Base-by-base conservation (phyloP, 306 rosid genomes). In the Rubus idaeus region DNA sequence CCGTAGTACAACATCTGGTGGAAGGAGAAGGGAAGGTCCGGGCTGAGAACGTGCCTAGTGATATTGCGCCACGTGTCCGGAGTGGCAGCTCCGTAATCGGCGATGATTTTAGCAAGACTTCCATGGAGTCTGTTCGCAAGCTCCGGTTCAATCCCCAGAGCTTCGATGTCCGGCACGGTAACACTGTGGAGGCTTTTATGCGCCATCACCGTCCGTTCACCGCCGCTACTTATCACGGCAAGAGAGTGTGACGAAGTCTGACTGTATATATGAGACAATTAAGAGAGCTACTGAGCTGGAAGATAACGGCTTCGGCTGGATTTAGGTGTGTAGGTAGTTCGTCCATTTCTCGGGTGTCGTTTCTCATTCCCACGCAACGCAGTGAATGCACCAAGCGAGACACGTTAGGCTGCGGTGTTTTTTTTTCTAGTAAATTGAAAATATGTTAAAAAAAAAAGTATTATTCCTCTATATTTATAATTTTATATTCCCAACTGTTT, bases 1-100 rank as follows among this genome's bases (percentile, higher is more conserved):
- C 84, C 85, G 70, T 88, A 87, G 83, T 87, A 95, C 76, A 95
- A 5, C 96, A 90, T 87, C 83, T 86, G 98, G 82, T 95, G 98
- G 67, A 92, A 77, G 50, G 95, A 85, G 86, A 95, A 95, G 35
- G 98, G 97, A 0, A 87, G 90, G 44, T 90, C 80, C 4, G 98
- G 97, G 37, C 16, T 77, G 75, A 95, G 98, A 35, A 95, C 3
- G 23, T 45, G 84, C 71, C 14, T 77, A 44, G 86, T 80, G 89
- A 95, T 89, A 51, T 21, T 68, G 69, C 75, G 87, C 98, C 98
- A 95, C 82, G 94, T 86, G 74, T 90, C 88, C 0, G 97, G 86
- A 60, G 97, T 40, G 50, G 58, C 86, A 45, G 71, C 56, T 41
- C 95, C 93, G 72, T 89, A 76, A 63, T 13, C 47, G 35, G 63